Conservation (phyloP, 2,329 filamentous ascomycete genomes). For the Xylaria sp. region DNA sequence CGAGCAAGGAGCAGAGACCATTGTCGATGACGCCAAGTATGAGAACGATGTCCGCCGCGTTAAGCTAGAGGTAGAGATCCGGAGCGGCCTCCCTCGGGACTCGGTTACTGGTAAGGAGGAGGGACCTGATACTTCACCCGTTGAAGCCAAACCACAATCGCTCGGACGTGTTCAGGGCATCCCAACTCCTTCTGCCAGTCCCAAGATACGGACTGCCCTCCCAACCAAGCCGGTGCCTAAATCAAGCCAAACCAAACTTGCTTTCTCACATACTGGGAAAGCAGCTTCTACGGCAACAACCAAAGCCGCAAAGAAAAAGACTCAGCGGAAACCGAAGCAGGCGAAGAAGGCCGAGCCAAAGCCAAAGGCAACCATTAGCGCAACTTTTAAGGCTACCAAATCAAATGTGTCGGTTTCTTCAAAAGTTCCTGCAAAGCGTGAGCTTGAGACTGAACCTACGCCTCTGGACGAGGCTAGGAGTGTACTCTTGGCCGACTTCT, state of each 20-base stretch:
- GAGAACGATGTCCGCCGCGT: constrained; percentile 54
- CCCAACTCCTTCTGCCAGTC: constrained; percentile 68
- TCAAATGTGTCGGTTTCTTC: constrained; percentile 30
- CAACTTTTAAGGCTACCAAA: constrained; percentile 48
- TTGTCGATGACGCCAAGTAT: constrained; percentile 58
- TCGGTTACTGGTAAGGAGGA: constrained; percentile 40
- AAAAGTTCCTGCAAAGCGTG: constrained; percentile 47
- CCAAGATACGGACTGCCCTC: constrained; percentile 57
- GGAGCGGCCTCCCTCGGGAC: constrained; percentile 43
- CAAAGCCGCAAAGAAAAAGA: constrained; percentile 51
- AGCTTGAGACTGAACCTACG: constrained; percentile 38
- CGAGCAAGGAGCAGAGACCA: constrained; percentile 61
- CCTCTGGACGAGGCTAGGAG: constrained; percentile 28
- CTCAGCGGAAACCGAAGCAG: constrained; percentile 53
- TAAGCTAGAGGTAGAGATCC: constrained; percentile 58
- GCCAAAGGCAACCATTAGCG: constrained; percentile 47
- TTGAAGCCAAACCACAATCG: constrained; percentile 53
- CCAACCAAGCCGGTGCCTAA: constrained; percentile 56
- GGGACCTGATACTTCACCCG: constrained; percentile 42
- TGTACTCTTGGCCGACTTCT: constrained; percentile 46
- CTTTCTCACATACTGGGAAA: constrained; percentile 52
- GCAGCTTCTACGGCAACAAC: constrained; percentile 43
- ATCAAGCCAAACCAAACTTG: constrained; percentile 64
- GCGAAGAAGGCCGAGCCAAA: constrained; percentile 59
- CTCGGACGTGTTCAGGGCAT: constrained; percentile 62